Conservation (phyloP, 805 yeast species). For the Candida parachauliodes region DNA sequence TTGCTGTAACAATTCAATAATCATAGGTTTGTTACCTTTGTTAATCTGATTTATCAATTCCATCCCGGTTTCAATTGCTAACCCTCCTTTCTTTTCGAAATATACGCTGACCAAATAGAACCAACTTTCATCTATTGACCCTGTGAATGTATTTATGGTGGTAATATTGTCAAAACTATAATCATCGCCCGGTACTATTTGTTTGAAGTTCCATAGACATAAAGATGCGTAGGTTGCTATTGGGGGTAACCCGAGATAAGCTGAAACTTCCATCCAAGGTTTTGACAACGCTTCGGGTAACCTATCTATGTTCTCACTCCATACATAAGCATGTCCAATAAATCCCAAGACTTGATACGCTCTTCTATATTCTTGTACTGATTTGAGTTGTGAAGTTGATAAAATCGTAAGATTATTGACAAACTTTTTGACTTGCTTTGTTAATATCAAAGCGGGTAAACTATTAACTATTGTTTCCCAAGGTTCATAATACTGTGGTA, state of each 20-base stretch:
- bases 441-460: constrained; percentile 70
- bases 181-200: constrained; percentile 45
- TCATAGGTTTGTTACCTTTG: constrained; percentile 37
- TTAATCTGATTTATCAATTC: constrained; percentile 60
- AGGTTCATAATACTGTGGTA: constrained; percentile 62
- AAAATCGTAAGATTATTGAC: constrained; percentile 66
- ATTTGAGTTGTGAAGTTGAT: constrained; percentile 40
- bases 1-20: constrained; percentile 48
- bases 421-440: constrained; percentile 55
- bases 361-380: constrained; percentile 59
- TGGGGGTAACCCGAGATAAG: constrained; percentile 72
- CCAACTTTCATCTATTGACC: constrained; percentile 91
- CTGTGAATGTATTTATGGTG: constrained; percentile 82
- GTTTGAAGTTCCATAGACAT: constrained; percentile 83
- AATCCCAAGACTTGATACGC: constrained; percentile 81
- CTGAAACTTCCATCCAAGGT: constrained; percentile 63
- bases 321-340: constrained; percentile 82
- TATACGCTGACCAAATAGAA: constrained; percentile 84
- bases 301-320: constrained; percentile 66
- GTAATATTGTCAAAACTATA: constrained; percentile 64
- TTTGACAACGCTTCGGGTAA: constrained; percentile 67
- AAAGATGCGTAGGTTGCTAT: constrained; percentile 84
- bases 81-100: constrained; percentile 80
- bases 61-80: constrained; percentile 62
- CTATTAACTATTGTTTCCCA: constrained; percentile 74